These are phyloP conservation scores for Atractiella rhizophila DNA, from an alignment of 768 basidiomycete species.

Conservation along the genomic window DNA sequence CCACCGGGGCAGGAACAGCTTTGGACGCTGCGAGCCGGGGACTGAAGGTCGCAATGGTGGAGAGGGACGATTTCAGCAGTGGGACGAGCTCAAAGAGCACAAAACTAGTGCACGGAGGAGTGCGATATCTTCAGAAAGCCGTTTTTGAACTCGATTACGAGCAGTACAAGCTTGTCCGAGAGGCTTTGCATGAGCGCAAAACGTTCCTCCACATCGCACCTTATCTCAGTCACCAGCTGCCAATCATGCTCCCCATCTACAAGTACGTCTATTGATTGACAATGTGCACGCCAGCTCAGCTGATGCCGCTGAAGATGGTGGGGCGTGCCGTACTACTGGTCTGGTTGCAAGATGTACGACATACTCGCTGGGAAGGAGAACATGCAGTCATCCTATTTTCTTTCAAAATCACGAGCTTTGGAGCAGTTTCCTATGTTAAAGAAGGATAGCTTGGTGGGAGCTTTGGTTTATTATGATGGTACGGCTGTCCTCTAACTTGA, in stretches of 20 bases:
- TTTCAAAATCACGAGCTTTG: constrained; percentile 77
- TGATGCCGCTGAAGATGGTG: constrained; percentile 36
- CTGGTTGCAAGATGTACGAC: constrained; percentile 90
- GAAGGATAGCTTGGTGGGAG: constrained; percentile 67
- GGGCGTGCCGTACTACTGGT: constrained; percentile 91
- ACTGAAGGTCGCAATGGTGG: constrained; percentile 73
- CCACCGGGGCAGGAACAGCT: constrained; percentile 87
- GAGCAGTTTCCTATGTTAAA: constrained; percentile 96
- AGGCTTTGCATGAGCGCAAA: constrained; percentile 70
- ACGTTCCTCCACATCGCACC: constrained; percentile 92
- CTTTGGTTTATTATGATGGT: constrained; percentile 95
- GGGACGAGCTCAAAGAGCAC: constrained; percentile 94
- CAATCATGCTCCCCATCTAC: constrained; percentile 93
- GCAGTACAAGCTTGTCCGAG: constrained; percentile 78
- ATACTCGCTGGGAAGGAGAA: constrained; percentile 82
- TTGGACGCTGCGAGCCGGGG: constrained; percentile 82
- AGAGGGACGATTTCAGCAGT: constrained; percentile 70
- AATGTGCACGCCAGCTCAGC: neutral
- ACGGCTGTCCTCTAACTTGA: constrained; percentile 12
- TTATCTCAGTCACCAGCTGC: constrained; percentile 71
- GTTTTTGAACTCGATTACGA: constrained; percentile 86
- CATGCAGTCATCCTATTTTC: constrained; percentile 83
- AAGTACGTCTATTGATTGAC: constrained; percentile 29
- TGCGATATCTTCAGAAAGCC: constrained; percentile 91
- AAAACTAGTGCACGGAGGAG: constrained; percentile 93